Evolutionary conservation across 345 rosid genomes (phyloP).

Genomic region (Eucalyptus marginata): DNA sequence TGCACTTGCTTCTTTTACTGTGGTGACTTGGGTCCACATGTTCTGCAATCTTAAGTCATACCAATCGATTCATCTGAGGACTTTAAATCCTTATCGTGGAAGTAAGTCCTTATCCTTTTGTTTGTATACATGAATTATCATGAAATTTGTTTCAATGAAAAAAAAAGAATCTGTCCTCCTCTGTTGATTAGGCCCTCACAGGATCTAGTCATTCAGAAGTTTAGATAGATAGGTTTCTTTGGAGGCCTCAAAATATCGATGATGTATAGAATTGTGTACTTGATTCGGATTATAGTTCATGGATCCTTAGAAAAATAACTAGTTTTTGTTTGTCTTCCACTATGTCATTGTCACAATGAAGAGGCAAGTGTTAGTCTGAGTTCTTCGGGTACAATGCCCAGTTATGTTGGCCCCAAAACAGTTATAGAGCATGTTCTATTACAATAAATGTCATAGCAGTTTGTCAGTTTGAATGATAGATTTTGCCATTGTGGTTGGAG

Average conservation of each 20-base stretch:
- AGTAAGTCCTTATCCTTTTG: slow-evolving; percentile 36
- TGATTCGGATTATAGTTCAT: background rate
- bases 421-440: background rate
- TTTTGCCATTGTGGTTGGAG: background rate
- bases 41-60: slow-evolving; percentile 91
- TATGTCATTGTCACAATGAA: background rate
- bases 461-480: background rate
- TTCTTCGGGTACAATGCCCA: background rate
- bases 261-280: background rate
- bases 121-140: background rate
- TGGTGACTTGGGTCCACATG: slow-evolving; percentile 87
- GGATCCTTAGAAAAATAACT: background rate
- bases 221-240: background rate
- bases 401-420: background rate
- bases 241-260: background rate
- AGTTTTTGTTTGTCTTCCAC: background rate
- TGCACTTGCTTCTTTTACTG: slow-evolving; percentile 71
- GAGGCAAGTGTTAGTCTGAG: background rate
- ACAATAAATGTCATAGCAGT: background rate
- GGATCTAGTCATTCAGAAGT: background rate
- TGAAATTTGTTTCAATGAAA: background rate
- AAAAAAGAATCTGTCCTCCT: background rate
- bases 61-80: slow-evolving; percentile 84
- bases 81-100: slow-evolving; percentile 94
- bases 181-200: background rate